phyloP scores from a whole-genome alignment of 148 eudicot species.

The Gaultheria prostrata region DNA sequence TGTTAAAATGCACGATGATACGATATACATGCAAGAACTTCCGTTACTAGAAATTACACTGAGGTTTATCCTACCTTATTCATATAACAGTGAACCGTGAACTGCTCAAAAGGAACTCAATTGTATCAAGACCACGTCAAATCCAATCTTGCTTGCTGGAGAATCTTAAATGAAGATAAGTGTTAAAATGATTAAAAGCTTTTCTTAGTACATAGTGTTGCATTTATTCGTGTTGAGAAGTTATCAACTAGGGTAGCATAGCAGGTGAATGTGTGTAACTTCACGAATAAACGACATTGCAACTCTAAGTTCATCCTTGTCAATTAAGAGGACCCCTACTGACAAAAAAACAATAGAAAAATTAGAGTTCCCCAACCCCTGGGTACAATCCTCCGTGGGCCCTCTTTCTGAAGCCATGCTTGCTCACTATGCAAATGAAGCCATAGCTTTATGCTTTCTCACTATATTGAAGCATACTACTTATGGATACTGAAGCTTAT shows the following conservation, averaged over 20 bases:
- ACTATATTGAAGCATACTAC: background rate
- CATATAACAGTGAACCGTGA: background rate
- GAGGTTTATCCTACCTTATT: background rate
- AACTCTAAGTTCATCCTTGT: background rate
- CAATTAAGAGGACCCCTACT: background rate
- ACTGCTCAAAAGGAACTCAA: background rate
- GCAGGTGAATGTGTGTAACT: background rate
- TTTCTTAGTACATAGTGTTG: background rate
- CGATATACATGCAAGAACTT: background rate
- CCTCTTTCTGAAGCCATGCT: background rate
- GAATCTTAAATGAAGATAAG: background rate
- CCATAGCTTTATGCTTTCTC: background rate
- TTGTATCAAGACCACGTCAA: background rate
- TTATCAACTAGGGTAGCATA: background rate
- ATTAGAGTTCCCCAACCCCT: background rate
- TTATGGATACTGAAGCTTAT: background rate
- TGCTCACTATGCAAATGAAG: background rate
- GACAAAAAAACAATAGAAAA: background rate
- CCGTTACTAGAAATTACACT: background rate
- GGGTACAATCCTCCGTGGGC: too few species aligned
- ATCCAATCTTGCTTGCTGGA: background rate
- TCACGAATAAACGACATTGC: background rate
- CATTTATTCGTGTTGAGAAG: background rate
- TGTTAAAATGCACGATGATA: background rate
- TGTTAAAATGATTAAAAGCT: background rate